Percentiles rank a stretch among this genome's conserved stretches.
Conservation (phyloP, 106 monocot genomes). For the Agapanthus africanus region DNA sequence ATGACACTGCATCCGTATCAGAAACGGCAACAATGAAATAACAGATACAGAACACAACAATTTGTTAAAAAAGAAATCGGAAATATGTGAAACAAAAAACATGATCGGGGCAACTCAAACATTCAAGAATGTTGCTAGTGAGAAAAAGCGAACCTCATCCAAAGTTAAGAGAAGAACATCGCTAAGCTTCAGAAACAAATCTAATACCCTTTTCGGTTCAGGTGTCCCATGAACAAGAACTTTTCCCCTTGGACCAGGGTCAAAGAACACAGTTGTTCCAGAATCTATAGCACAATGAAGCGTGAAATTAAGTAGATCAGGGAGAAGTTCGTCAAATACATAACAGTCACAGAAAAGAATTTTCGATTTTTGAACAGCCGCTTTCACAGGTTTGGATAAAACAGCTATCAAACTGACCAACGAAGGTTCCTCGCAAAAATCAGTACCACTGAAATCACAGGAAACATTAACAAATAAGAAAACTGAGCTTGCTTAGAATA, state of each 20-base stretch:
- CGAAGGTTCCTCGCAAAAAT: constrained; percentile 70
- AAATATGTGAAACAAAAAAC: too few relatives aligned
- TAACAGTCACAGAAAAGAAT: constrained; percentile 88
- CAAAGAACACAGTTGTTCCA: constrained; percentile 78
- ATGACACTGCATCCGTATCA: background rate
- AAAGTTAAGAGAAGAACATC: constrained; percentile 91
- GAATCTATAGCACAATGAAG: constrained; percentile 54
- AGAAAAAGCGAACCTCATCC: constrained; percentile 50
- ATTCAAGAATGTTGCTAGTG: background rate
- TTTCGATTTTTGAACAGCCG: constrained; percentile 51
- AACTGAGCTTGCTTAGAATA: too few relatives aligned
- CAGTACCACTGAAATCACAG: constrained; percentile 43
- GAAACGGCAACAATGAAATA: background rate
- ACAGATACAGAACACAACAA: too few relatives aligned
- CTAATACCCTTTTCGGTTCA: constrained; percentile 42
- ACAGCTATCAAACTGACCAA: constrained; percentile 61
- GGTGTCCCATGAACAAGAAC: constrained; percentile 43
- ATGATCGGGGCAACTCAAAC: too few relatives aligned
- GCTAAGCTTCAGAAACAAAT: constrained; percentile 47
- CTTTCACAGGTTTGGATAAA: constrained; percentile 35
- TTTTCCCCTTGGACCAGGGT: constrained; percentile 79
- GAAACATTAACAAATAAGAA: too few relatives aligned
- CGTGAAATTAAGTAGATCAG: constrained; percentile 49
- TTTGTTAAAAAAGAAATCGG: too few relatives aligned
- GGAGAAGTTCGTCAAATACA: constrained; percentile 72